Base-by-base conservation (phyloP, 1,284 basidiomycete species). In the Mycocalia duriaeana region DNA sequence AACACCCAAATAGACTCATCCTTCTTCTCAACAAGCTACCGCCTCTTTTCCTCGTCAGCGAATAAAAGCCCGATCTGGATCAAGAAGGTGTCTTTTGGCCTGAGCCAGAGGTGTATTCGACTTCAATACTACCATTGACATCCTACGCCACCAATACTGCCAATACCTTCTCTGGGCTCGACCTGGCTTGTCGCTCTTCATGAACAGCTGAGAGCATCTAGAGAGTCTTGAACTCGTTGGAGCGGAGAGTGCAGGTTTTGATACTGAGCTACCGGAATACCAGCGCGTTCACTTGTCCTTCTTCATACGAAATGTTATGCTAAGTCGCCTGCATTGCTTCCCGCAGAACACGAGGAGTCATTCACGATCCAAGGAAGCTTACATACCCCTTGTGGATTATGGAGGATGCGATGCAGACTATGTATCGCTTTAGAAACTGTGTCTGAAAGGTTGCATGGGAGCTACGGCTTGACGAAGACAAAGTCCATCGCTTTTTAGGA, bases 321-420 rank as follows among this genome's bases (percentile, higher is more conserved):
- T 39, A 39, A n/a, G n/a, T n/a, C n/a, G n/a, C n/a, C 13, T 39
- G 37, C 13, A 6, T 16, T 39, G 4, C 14, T 11, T 34, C 46
- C 52, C 44, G 40, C 46, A 91, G 89, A 63, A 91, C 88, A 1
- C 83, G 86, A 53, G 85, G 87, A 36, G 89, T 88, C 5, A 87
- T 89, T 90, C 64, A 90, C 87, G 35, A 87, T 86, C 0, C 84
- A 85, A 3, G 87, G 87, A 90, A 66, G 85, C 85, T 22, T 89
- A 86, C 60, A 90, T 86, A 25, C 87, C 85, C 3, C 88, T 89
- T 1, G 47, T 45, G 52, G 52, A 53, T 52, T 54, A 53, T 61
- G 52, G 51, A 47, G 54, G 49, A 52, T 45, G 46, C 44, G 16
- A 16, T n/a, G 13, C n/a, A 22, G 28, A 16, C 11, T 49, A 52